These are phyloP conservation scores for Arthrobotrys conoides DNA, from an alignment of 2,329 filamentous ascomycete genomes.

Conservation along the genomic window DNA sequence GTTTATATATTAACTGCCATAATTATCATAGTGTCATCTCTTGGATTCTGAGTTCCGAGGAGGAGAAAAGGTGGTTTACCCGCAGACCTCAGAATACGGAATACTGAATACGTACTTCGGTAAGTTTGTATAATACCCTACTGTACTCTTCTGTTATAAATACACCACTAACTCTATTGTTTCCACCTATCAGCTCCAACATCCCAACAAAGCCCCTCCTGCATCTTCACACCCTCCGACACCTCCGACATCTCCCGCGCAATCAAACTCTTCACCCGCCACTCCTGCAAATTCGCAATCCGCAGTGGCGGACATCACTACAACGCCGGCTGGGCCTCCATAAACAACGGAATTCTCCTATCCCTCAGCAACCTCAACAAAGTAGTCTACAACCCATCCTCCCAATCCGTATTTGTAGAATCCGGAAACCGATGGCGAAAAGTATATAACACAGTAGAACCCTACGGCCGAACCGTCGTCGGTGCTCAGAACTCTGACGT, in stretches of 20 bases:
- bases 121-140: neutral
- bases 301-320: conserved; percentile 73
- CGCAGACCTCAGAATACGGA: conserved; percentile 23
- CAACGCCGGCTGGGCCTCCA: conserved; percentile 71
- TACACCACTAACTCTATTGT: neutral
- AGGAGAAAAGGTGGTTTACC: conserved; percentile 15
- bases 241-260: conserved; percentile 29
- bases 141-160: too few species aligned
- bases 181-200: neutral
- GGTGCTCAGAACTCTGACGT: conserved; percentile 69
- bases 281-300: conserved; percentile 70
- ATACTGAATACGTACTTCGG: conserved; percentile 32
- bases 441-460: conserved; percentile 68
- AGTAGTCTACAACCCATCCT: conserved; percentile 66
- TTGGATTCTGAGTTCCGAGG: conserved; percentile 22
- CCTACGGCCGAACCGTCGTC: conserved; percentile 67
- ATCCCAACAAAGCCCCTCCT: conserved; percentile 21
- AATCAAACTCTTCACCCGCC: conserved; percentile 37
- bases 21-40: conserved; percentile 24
- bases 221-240: conserved; percentile 28
- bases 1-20: neutral
- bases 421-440: conserved; percentile 69
- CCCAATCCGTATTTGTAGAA: conserved; percentile 68
- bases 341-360: conserved; percentile 70
- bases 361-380: conserved; percentile 69